Percentiles rank a stretch among this genome's conserved stretches.
Evolutionary conservation across 495 filamentous ascomycete species (phyloP).

Genomic region (Neurospora discreta): DNA sequence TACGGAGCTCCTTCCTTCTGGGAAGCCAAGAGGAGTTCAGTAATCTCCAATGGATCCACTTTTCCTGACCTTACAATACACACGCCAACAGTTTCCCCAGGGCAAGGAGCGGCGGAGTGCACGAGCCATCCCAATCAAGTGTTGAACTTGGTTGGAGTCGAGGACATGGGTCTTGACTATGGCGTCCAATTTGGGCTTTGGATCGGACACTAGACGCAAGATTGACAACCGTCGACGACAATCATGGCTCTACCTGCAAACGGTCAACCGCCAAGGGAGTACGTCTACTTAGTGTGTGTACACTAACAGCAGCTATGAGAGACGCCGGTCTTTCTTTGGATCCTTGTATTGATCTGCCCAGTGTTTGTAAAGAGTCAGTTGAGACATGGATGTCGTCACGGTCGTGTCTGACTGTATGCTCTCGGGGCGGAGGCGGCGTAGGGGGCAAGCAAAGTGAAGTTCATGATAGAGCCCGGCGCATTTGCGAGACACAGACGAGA

Average conservation of each 20-base stretch:
- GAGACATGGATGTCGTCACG: neutral
- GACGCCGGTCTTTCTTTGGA: neutral
- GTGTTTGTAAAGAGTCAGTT: neutral
- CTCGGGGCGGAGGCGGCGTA: neutral
- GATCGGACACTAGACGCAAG: neutral
- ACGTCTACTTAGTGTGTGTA: too few relatives aligned
- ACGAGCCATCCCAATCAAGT: neutral
- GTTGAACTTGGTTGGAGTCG: neutral
- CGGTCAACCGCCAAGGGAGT: neutral
- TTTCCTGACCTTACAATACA: neutral
- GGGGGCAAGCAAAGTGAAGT: neutral
- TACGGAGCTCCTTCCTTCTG: neutral
- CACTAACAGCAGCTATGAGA: neutral
- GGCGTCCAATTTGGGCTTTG: neutral
- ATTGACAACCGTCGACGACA: neutral
- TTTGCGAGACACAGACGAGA: neutral
- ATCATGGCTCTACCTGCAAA: neutral
- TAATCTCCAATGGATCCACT: neutral
- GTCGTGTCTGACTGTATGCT: neutral
- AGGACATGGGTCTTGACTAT: neutral
- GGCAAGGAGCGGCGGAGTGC: neutral
- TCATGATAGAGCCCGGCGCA: neutral
- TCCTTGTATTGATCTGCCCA: neutral
- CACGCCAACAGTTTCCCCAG: neutral
- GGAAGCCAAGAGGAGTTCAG: neutral